Base-by-base conservation (phyloP, 2,329 filamentous ascomycete genomes). In the Phaeosphaeria sp. region DNA sequence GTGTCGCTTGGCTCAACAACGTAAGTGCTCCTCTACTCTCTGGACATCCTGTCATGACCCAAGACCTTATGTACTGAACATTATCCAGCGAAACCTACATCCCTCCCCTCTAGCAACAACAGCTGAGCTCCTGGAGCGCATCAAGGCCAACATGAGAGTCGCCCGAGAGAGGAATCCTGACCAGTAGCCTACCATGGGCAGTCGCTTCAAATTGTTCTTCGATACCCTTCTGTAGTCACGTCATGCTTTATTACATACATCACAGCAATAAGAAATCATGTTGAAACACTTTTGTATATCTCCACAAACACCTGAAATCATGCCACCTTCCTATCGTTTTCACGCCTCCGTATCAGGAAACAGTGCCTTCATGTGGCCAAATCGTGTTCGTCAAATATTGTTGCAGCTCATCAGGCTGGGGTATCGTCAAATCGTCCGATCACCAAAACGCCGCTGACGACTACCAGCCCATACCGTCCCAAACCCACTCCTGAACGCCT, bases 1-100 rank as follows among this genome's bases (percentile, higher is more conserved):
- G 96, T 77, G 84, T 87, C 60, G 83, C 89, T 70, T 98, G 93
- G 93, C 81, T 98, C 50, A 87, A 87, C 46, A 86, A 86, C 68
- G 94, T 97, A 84, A 78, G 89, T 82, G 7, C 39, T 51, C 20
- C 17, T 9, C 22, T 22, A 9, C 25, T 24, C 2, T 13, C 15
- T 3, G 8, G 6, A 6, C 43, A 25, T 53, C 17, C 15, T 36
- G 7, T 7, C 25, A 30, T 33, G 17, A 27, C 21, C 36, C 22
- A 46, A 21, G 44, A 42, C 24, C 59, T 59, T 59, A 60, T 18
- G 4, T 8, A n/a, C n/a, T n/a, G n/a, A n/a, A n/a, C n/a, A n/a
- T 8, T 2, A 22, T 7, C 6, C 49, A 92, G 89, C 84, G 90
- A 60, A 86, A 86, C 49, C 79, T 91, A 13, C 79, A 88, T 66